Evolutionary conservation across 1,284 basidiomycete species (phyloP).

Genomic region (Kwoniella shivajii): DNA sequence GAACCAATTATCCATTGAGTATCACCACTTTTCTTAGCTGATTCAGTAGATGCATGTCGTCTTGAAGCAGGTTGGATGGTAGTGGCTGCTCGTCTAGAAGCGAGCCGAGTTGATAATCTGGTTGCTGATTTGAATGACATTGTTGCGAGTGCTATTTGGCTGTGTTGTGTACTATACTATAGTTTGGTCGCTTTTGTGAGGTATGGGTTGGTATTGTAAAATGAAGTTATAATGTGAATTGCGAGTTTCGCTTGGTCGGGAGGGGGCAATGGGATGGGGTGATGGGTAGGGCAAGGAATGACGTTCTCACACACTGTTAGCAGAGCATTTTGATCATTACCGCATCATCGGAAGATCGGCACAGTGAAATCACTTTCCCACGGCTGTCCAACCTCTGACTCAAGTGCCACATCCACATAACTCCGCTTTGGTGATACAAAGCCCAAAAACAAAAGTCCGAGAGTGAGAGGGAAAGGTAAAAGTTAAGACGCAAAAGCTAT

Average conservation of each 20-base stretch:
- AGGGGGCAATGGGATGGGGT: too few relatives aligned
- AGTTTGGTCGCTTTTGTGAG: too few relatives aligned
- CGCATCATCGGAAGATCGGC: neutral
- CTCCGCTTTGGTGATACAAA: neutral
- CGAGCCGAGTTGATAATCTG: slow-evolving; percentile 14
- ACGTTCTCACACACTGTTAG: too few relatives aligned
- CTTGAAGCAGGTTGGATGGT: slow-evolving; percentile 6
- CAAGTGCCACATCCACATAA: neutral
- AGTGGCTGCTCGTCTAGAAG: neutral
- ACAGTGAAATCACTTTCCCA: neutral
- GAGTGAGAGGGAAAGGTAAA: neutral
- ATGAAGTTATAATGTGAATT: too few relatives aligned
- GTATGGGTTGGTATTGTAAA: too few relatives aligned
- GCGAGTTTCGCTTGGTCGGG: too few relatives aligned
- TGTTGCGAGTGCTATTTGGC: neutral
- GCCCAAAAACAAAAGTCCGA: neutral
- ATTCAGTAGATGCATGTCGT: slow-evolving; percentile 17
- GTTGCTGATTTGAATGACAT: slow-evolving; percentile 24
- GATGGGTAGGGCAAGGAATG: too few relatives aligned
- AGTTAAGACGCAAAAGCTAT: neutral
- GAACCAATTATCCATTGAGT: slow-evolving; percentile 25
- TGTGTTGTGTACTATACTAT: too few relatives aligned
- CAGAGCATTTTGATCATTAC: too few relatives aligned
- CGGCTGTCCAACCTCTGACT: neutral
- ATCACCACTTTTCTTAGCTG: slow-evolving; percentile 10